These are phyloP conservation scores for Dryas alaskensis DNA, from an alignment of 306 rosid genomes.

Conservation along the genomic window DNA sequence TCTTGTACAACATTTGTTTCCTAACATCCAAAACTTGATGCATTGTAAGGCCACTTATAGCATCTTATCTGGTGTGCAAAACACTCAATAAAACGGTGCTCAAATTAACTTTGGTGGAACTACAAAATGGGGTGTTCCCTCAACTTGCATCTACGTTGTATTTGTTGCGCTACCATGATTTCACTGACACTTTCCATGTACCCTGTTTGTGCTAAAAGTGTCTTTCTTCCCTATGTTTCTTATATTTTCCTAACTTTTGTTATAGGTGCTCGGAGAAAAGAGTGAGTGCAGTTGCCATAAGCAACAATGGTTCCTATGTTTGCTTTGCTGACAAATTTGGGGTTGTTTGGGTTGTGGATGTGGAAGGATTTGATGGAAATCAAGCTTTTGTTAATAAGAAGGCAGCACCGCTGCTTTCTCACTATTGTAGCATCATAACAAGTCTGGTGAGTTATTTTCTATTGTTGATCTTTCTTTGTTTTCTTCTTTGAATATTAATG, in stretches of 20 bases:
- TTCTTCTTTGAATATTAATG: neutral
- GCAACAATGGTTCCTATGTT: constrained; percentile 55
- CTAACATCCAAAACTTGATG: neutral
- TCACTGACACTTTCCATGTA: neutral
- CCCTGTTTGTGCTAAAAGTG: constrained; percentile 3
- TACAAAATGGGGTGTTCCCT: neutral
- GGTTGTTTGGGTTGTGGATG: constrained; percentile 78
- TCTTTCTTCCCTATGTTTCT: constrained; percentile 3
- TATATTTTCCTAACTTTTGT: neutral
- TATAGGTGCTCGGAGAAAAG: constrained; percentile 83
- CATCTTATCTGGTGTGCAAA: neutral
- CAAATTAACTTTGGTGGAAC: neutral
- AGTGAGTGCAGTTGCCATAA: constrained; percentile 80
- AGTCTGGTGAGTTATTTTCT: constrained; percentile 58
- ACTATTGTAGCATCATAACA: constrained; percentile 92
- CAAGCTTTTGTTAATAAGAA: constrained; percentile 40
- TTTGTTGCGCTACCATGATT: neutral
- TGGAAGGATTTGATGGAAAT: constrained; percentile 38
- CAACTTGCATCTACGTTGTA: neutral
- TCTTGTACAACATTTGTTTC: constrained; percentile 1
- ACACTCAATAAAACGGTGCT: no score
- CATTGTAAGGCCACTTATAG: neutral
- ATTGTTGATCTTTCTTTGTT: neutral
- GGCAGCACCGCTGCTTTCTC: constrained; percentile 67
- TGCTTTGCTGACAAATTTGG: constrained; percentile 97